These are phyloP conservation scores for Macadamia integrifolia DNA, from an alignment of 164 flowering plant species.

Conservation along the genomic window DNA sequence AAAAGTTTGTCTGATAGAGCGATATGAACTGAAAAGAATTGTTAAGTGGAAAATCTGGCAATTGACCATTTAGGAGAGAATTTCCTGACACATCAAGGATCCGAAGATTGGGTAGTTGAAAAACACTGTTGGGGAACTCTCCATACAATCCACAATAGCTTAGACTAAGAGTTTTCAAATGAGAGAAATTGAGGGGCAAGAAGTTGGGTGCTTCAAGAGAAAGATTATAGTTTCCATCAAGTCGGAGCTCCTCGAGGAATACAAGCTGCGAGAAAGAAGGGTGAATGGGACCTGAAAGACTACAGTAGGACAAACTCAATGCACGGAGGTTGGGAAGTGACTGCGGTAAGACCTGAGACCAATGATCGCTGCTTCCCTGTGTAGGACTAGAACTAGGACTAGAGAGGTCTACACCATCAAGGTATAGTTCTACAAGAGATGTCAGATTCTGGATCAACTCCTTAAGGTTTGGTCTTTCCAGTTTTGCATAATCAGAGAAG, in stretches of 20 bases:
- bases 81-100: constrained; percentile 3
- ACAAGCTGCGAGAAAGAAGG: background rate
- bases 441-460: too few species aligned
- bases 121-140: constrained; percentile 12
- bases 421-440: constrained; percentile 8
- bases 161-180: constrained; percentile 6
- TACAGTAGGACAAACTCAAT: constrained; percentile 4
- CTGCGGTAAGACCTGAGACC: background rate
- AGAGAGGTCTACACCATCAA: constrained; percentile 6
- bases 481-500: too few species aligned
- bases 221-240: too few species aligned
- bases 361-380: background rate
- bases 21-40: background rate
- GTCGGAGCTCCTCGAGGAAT: background rate
- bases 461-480: too few species aligned
- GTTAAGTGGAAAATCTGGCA: constrained; percentile 14
- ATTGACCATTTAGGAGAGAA: constrained; percentile 6
- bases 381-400: too few species aligned
- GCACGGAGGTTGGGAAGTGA: background rate
- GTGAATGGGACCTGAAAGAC: background rate
- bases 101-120: constrained; percentile 12
- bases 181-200: constrained; percentile 10
- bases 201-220: too few species aligned
- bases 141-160: constrained; percentile 14
- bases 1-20: too few species aligned